Evolutionary conservation across 2,329 filamentous ascomycete genomes (phyloP).

Genomic region (Macrophomina pseudophaseolina): DNA sequence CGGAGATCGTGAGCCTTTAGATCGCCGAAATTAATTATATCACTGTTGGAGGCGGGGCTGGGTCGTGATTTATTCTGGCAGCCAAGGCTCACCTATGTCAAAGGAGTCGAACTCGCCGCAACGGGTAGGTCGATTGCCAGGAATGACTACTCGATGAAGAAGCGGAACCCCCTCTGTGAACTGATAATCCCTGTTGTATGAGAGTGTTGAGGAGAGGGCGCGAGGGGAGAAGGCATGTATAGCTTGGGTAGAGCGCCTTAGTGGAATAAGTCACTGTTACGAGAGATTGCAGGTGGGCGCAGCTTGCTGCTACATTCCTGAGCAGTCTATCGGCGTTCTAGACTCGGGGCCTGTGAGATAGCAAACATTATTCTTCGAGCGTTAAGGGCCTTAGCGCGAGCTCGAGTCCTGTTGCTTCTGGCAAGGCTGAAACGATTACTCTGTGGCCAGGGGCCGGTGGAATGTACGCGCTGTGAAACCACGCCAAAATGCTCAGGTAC

Average conservation of each 20-base stretch:
- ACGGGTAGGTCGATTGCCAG: background rate
- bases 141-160: background rate
- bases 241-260: background rate
- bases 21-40: background rate
- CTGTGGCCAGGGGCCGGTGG: slow-evolving; percentile 8
- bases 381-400: background rate
- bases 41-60: background rate
- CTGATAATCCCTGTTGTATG: background rate
- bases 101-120: background rate
- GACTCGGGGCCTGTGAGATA: slow-evolving; percentile 15
- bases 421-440: slow-evolving; percentile 15
- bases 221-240: background rate
- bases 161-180: background rate
- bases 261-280: background rate
- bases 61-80: background rate
- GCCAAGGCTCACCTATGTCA: slow-evolving; percentile 14
- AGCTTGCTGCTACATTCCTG: slow-evolving; percentile 21
- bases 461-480: slow-evolving; percentile 25
- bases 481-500: slow-evolving; percentile 6
- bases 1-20: background rate
- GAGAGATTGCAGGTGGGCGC: slow-evolving; percentile 12
- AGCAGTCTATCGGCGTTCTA: slow-evolving; percentile 3
- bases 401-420: slow-evolving; percentile 12
- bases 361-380: slow-evolving; percentile 13
- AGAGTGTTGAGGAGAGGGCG: background rate